phyloP scores from a whole-genome alignment of 1,139 yeast species.

The Lodderomyces theae region DNA sequence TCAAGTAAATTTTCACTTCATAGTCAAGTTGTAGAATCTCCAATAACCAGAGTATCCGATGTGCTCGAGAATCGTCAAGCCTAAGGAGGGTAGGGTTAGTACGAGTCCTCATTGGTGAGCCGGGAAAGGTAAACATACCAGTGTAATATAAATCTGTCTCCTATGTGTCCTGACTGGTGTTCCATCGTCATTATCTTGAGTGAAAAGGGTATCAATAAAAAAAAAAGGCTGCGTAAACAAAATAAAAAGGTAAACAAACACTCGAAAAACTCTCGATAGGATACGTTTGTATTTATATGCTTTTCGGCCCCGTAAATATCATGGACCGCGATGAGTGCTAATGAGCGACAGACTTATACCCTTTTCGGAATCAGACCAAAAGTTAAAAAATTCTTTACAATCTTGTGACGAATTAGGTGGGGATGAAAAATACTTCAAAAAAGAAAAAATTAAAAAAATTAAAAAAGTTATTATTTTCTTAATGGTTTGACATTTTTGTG shows the following conservation, averaged over 20 bases:
- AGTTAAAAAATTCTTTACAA: background rate
- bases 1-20: slow-evolving; percentile 47
- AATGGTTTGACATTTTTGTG: background rate
- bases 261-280: background rate
- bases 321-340: no score
- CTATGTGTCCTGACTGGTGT: slow-evolving; percentile 6
- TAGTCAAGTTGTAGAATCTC: slow-evolving; percentile 53
- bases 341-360: no score
- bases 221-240: background rate
- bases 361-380: background rate
- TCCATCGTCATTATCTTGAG: slow-evolving; percentile 7
- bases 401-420: no score
- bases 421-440: no score
- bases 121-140: slow-evolving; percentile 23
- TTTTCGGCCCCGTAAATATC: background rate
- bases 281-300: background rate
- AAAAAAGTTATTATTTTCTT: background rate
- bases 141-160: slow-evolving; percentile 28
- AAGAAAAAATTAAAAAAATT: background rate
- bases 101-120: background rate
- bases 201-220: background rate
- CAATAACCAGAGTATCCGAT: slow-evolving; percentile 53
- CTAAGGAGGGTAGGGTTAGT: slow-evolving; percentile 18
- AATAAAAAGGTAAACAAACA: background rate
- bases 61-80: slow-evolving; percentile 54